phyloP scores from a whole-genome alignment of 768 basidiomycete species.

The Suillus lakei region DNA sequence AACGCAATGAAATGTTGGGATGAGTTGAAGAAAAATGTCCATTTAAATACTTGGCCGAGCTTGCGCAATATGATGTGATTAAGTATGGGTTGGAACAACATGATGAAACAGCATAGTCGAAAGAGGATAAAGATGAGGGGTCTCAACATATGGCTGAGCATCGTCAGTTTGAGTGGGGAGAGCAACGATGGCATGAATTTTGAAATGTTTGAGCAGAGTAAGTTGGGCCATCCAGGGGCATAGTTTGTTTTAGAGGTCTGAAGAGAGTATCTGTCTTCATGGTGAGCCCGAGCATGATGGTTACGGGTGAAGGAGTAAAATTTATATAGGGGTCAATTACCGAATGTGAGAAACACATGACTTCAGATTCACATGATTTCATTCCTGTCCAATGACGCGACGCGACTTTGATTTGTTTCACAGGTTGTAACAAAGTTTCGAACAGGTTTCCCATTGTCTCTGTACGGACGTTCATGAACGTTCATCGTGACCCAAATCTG shows the following conservation, averaged over 20 bases:
- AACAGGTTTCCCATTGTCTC: too few species aligned
- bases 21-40: background rate
- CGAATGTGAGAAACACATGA: background rate
- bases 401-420: too few species aligned
- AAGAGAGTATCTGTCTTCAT: background rate
- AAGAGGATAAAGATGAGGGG: constrained; percentile 3
- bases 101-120: background rate
- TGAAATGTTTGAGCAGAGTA: background rate
- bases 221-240: background rate
- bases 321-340: constrained; percentile 5
- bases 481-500: too few species aligned
- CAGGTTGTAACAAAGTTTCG: too few species aligned
- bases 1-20: background rate
- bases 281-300: background rate
- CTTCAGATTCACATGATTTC: background rate
- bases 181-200: background rate
- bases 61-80: constrained; percentile 1
- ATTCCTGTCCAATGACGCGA: background rate
- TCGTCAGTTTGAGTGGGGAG: background rate
- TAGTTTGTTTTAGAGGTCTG: background rate
- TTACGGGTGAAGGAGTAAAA: background rate
- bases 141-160: background rate
- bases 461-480: too few species aligned
- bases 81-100: background rate
- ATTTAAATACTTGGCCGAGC: constrained; percentile 2